Base-by-base conservation (phyloP, 2,329 filamentous ascomycete species). In the Diatrype stigma region DNA sequence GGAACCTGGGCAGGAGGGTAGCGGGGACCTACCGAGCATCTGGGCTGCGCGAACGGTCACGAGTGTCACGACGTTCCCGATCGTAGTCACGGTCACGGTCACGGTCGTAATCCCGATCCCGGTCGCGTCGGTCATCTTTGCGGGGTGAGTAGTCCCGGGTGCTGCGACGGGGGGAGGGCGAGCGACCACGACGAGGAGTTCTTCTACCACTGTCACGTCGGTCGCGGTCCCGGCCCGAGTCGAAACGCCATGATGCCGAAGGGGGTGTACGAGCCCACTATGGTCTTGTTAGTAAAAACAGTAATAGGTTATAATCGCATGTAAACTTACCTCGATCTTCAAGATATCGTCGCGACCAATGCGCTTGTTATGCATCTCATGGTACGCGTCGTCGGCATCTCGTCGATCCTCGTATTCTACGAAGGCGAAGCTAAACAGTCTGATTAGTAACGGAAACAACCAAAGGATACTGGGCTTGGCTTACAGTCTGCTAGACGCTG, bases 321-420 rank as follows among this genome's bases (percentile, higher is more conserved):
- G 28, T 32, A 30, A 21, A 61, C 81, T 61, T 75, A 96, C 94
- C 83, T 99, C 94, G 60, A 99, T 97, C 78, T 99, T 99, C 75
- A 99, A 71, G 53, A 96, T 77, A 66, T 99, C 94, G 68, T 99
- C 94, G 56, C 93, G 87, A 45, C 91, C 92, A 63, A 99, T 91
- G 60, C 93, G 90, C 84, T 96, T 96, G 79, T 97, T 97, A 70
- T 99, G 94, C 94, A 99, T 99, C 77, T 99, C 94, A 72, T 99
- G 90, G 70, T 99, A 99, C 45, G 94, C 94, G 76, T 99, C 94
- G 72, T 99, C 94, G 58, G 94, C 92, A 79, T 99, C 94, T 63
- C 94, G 92, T 64, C 93, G 90, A 72, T 92, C 95, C 78, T 99
- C 94, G 73, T 99, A 99, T 75, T 99, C 94, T 59, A 99, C 94